These are phyloP conservation scores for Hypoxylon perforatum DNA, from an alignment of 495 filamentous ascomycete species.

Conservation along the genomic window DNA sequence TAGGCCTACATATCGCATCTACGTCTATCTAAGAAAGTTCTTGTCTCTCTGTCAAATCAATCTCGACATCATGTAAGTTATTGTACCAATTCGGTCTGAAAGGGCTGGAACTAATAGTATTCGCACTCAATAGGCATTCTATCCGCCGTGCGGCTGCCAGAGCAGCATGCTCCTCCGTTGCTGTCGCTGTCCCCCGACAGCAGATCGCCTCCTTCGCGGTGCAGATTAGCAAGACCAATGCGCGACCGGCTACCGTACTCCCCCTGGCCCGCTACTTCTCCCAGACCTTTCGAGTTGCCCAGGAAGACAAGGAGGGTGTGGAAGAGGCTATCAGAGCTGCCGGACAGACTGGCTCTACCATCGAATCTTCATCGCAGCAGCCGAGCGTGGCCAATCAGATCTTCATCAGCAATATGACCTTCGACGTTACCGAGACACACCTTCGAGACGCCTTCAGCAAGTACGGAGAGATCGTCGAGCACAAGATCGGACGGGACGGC, in stretches of 20 bases:
- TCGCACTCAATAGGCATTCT: slow-evolving; percentile 57
- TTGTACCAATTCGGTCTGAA: not conserved
- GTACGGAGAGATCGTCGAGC: slow-evolving; percentile 68
- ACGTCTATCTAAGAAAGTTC: too few species aligned
- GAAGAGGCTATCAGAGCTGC: slow-evolving; percentile 12
- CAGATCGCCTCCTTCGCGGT: slow-evolving; percentile 45
- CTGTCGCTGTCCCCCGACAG: slow-evolving; percentile 56
- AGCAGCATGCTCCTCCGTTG: slow-evolving; percentile 62
- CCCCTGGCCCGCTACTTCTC: slow-evolving; percentile 52
- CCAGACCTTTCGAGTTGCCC: slow-evolving; percentile 37
- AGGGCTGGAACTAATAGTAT: slow-evolving; percentile 20
- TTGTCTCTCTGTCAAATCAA: not conserved
- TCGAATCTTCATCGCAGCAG: not conserved
- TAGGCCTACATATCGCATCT: too few species aligned
- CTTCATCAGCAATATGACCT: slow-evolving; percentile 89
- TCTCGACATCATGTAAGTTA: not conserved
- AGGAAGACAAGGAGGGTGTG: slow-evolving; percentile 24
- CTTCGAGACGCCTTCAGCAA: slow-evolving; percentile 72
- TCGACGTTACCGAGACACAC: slow-evolving; percentile 80
- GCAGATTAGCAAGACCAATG: slow-evolving; percentile 39
- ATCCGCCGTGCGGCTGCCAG: slow-evolving; percentile 68
- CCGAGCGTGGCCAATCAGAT: slow-evolving; percentile 46
- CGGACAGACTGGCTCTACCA: not conserved
- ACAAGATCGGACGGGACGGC: slow-evolving; percentile 71
- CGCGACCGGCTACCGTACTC: slow-evolving; percentile 30